Evolutionary conservation across 2,329 filamentous ascomycete species (phyloP), one percentile per base, ranked within the genome.

Genomic region (Hypoxylon sp.): DNA sequence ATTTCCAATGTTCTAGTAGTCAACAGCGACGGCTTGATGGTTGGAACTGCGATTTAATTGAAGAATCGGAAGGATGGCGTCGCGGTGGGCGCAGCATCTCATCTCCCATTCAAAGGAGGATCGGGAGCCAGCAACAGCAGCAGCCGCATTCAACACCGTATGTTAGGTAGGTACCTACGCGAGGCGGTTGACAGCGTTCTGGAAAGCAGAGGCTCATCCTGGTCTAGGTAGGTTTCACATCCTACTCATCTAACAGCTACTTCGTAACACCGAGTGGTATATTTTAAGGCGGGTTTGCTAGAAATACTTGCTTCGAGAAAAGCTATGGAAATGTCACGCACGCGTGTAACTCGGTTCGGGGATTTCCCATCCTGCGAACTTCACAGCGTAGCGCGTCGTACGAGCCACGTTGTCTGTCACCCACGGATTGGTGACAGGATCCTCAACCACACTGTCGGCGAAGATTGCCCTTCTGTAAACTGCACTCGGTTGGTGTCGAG

Each of bases 31-130:
- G 44, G 7, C 36, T 36, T 18, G n/a, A n/a, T 22, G 11, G 18
- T 30, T 42, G 14, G 14, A 49, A 45, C 56, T 45, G 36, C 28
- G 45, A 64, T 52, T 51, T 45, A 38, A 40, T 42, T 36, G n/a
- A 44, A 53, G 42, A 45, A 50, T 50, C 56, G 60, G 55, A 53
- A 61, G 61, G 65, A 64, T 61, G 53, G n/a, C 16, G n/a, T 42
- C 16, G 42, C 55, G 40, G 64, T 51, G 18, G 61, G 64, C 56
- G 60, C 59, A 67, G 61, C 26, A 59, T 28, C 33, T 36, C 38
- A 40, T 54, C 26, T 30, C 20, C 52, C 40, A 36, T 46, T 22
- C 9, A 22, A 22, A 46, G 40, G 40, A 40, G 51, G 52, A 26
- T 55, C 18, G 20, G 52, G 40, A 49, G 33, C 32, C 18, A 49